These are phyloP conservation scores for Priceomyces medius DNA, from an alignment of 805 yeast genomes.

Conservation along the genomic window DNA sequence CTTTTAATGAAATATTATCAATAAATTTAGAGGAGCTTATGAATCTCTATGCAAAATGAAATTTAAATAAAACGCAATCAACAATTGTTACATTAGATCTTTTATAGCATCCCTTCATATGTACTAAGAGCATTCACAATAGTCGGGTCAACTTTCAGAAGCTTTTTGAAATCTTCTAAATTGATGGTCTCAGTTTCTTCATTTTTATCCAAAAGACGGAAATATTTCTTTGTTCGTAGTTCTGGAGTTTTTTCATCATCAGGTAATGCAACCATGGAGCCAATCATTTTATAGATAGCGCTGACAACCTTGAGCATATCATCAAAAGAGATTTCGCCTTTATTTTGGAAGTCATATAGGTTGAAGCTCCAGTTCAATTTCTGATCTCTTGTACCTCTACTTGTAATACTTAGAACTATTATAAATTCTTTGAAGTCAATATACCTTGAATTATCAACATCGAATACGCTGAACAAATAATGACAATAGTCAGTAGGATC, in stretches of 20 bases:
- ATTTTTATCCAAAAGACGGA: conserved; percentile 69
- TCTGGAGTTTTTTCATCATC: conserved; percentile 94
- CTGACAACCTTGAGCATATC: conserved; percentile 79
- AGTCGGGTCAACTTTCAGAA: conserved; percentile 75
- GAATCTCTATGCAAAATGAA: background rate
- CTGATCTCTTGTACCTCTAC: conserved; percentile 82
- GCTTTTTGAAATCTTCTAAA: conserved; percentile 81
- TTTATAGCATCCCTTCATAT: conserved; percentile 73
- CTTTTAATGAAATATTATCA: too few relatives aligned
- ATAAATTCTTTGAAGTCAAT: conserved; percentile 93
- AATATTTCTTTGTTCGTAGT: conserved; percentile 77
- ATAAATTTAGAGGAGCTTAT: background rate
- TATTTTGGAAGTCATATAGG: conserved; percentile 78
- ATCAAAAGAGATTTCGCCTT: conserved; percentile 70
- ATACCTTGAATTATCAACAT: conserved; percentile 72
- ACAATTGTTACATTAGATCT: background rate
- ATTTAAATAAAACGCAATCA: background rate
- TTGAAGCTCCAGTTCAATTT: conserved; percentile 88
- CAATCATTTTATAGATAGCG: conserved; percentile 93
- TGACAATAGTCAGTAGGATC: conserved; percentile 91
- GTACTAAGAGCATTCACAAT: conserved; percentile 73
- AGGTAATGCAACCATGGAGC: conserved; percentile 84
- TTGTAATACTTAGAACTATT: conserved; percentile 78
- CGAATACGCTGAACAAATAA: conserved; percentile 86
- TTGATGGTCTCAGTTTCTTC: conserved; percentile 61